Conservation (phyloP, 1,284 basidiomycete species). For the Coniferiporia weirii region DNA sequence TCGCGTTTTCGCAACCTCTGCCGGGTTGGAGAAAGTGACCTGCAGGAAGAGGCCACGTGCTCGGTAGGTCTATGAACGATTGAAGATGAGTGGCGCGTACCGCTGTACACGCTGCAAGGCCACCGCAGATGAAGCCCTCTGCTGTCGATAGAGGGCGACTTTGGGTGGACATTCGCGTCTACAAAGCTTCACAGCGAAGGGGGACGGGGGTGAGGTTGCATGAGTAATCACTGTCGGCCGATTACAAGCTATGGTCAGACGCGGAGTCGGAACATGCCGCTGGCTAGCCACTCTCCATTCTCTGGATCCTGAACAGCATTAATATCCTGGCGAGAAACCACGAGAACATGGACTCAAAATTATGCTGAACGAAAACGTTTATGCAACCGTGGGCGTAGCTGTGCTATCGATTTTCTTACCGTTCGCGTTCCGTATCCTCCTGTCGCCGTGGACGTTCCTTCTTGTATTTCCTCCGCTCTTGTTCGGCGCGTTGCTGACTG, state of each 20-base stretch:
- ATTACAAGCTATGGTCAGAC: too few relatives aligned
- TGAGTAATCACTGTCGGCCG: too few relatives aligned
- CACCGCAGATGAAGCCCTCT: conserved; percentile 84
- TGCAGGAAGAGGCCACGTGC: conserved; percentile 26
- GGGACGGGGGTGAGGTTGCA: neutral
- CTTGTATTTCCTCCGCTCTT: conserved; percentile 58
- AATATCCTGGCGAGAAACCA: neutral
- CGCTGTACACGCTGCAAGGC: conserved; percentile 82
- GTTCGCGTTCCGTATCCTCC: conserved; percentile 44
- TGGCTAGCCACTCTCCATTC: too few relatives aligned
- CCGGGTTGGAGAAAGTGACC: conserved; percentile 82
- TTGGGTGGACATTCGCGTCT: conserved; percentile 17
- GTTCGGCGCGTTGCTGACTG: conserved; percentile 41
- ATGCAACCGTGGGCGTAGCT: conserved; percentile 47
- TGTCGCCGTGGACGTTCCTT: conserved; percentile 60
- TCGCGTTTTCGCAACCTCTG: conserved; percentile 92
- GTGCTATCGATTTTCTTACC: conserved; percentile 51
- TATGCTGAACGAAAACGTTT: conserved; percentile 32
- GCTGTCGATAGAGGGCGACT: conserved; percentile 44
- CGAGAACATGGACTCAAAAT: conserved; percentile 2
- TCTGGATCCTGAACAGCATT: too few relatives aligned
- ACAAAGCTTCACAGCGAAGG: neutral
- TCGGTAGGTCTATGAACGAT: neutral
- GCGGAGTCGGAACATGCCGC: too few relatives aligned
- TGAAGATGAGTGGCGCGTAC: conserved; percentile 38